Percentiles rank a stretch among this genome's conserved stretches.
These are phyloP conservation scores for Prunus salicina DNA, from an alignment of 306 rosid genomes.

Conservation along the genomic window DNA sequence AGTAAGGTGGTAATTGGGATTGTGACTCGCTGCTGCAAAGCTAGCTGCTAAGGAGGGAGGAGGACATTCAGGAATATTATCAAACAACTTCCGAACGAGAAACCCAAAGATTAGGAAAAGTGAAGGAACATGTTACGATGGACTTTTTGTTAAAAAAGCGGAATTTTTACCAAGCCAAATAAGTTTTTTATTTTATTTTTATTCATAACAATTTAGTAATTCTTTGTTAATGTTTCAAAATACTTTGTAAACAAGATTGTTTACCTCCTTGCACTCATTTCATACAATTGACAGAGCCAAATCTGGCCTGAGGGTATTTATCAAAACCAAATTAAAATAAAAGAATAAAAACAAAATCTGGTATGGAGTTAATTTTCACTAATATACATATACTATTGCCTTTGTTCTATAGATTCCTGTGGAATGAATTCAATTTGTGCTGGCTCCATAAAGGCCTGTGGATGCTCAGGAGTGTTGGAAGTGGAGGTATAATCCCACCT, in stretches of 20 bases:
- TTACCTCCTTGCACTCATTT: no score
- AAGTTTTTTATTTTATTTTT: no score
- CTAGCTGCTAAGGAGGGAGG: no score
- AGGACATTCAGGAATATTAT: conserved; percentile 1
- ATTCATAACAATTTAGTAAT: no score
- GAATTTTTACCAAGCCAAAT: no score
- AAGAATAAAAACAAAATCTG: no score
- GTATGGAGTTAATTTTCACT: not conserved
- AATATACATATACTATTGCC: not conserved
- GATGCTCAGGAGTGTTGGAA: conserved; percentile 3
- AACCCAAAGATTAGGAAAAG: not conserved
- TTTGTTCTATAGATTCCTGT: not conserved
- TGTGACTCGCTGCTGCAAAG: not conserved
- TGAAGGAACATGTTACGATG: no score
- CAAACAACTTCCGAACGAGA: conserved; percentile 3
- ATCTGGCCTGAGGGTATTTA: not conserved
- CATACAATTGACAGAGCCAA: not conserved
- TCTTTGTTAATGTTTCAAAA: no score
- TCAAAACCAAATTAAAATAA: no score
- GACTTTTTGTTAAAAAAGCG: no score
- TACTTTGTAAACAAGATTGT: no score
- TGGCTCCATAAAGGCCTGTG: not conserved
- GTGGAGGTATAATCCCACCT: not conserved
- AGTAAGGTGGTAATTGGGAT: not conserved
- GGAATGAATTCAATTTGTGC: not conserved